Percentiles rank a stretch among this genome's conserved stretches.
Conservation (phyloP, 1,284 basidiomycete species). For the Schizophyllum amplum region DNA sequence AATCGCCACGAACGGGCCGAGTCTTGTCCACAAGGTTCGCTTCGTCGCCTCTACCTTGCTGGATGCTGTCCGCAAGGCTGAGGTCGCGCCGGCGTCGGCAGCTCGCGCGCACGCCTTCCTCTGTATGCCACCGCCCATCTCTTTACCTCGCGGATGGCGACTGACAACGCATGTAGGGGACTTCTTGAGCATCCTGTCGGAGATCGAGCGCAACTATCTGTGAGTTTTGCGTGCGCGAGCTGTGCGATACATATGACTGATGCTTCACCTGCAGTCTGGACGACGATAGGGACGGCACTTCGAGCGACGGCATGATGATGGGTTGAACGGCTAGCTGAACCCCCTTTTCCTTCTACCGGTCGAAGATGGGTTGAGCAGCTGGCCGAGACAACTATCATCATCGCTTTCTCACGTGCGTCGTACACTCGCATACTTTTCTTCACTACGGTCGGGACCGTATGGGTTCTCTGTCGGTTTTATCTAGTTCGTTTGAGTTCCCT, state of each 20-base stretch:
- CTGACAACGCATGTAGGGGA: conserved; percentile 50
- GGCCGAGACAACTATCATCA: not conserved
- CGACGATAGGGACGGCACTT: conserved; percentile 60
- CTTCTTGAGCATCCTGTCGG: conserved; percentile 80
- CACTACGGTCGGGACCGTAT: not conserved
- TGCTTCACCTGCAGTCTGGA: conserved; percentile 43
- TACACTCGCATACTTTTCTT: not conserved
- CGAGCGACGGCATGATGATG: conserved; percentile 50
- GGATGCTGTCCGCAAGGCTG: conserved; percentile 76
- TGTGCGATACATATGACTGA: conserved; percentile 14
- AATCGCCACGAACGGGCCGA: conserved; percentile 82
- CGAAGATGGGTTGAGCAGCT: not conserved
- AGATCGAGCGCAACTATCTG: conserved; percentile 83
- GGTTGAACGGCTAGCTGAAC: conserved; percentile 4
- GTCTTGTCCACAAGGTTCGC: conserved; percentile 80
- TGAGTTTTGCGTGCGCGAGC: conserved; percentile 28
- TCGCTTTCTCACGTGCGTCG: not conserved
- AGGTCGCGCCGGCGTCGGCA: conserved; percentile 67
- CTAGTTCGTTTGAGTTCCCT: not conserved
- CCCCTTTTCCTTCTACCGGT: not conserved
- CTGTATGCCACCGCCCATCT: conserved; percentile 38
- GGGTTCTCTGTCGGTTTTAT: not conserved
- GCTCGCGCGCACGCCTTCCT: conserved; percentile 74
- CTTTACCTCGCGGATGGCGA: conserved; percentile 4
- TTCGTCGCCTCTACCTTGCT: conserved; percentile 84